phyloP scores from a whole-genome alignment of 352 stramenopile genomes.

The Phytopythium mirpurense region DNA sequence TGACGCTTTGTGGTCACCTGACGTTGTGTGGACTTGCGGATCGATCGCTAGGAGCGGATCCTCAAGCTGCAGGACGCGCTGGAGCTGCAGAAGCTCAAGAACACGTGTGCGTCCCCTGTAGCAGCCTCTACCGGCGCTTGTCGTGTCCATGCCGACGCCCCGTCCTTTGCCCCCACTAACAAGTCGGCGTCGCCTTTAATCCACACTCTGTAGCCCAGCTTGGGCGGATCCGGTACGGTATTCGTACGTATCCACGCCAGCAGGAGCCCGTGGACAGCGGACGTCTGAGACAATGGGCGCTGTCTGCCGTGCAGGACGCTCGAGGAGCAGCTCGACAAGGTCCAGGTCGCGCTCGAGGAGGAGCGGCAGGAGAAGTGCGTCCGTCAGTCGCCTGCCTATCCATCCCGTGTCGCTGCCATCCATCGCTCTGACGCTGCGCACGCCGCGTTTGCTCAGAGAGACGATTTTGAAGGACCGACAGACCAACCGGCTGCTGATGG shows the following conservation, averaged over 20 bases:
- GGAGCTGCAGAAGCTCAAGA: conserved; percentile 80
- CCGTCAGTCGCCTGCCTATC: too few relatives aligned
- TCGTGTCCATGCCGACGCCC: too few relatives aligned
- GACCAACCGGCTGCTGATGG: conserved; percentile 62
- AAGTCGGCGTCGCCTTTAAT: too few relatives aligned
- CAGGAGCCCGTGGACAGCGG: too few relatives aligned
- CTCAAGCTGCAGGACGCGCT: conserved; percentile 76
- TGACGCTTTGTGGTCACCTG: not conserved
- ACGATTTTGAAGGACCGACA: conserved; percentile 64
- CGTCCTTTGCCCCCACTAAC: too few relatives aligned
- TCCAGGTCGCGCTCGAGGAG: conserved; percentile 56
- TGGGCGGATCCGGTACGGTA: conserved; percentile 47
- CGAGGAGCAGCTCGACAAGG: conserved; percentile 64
- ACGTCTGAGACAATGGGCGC: not conserved
- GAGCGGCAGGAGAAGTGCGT: conserved; percentile 65
- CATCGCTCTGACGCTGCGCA: not conserved
- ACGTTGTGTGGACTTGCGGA: too few relatives aligned
- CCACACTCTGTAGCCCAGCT: conserved; percentile 39
- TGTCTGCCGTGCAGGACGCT: conserved; percentile 23
- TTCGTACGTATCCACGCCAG: not conserved
- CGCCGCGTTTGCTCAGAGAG: too few relatives aligned
- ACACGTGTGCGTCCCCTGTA: conserved; percentile 51
- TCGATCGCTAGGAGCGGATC: conserved; percentile 69
- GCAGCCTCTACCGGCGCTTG: too few relatives aligned
- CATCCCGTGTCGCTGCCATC: too few relatives aligned